phyloP scores from a whole-genome alignment of 345 rosid species.

The Psidium guajava region DNA sequence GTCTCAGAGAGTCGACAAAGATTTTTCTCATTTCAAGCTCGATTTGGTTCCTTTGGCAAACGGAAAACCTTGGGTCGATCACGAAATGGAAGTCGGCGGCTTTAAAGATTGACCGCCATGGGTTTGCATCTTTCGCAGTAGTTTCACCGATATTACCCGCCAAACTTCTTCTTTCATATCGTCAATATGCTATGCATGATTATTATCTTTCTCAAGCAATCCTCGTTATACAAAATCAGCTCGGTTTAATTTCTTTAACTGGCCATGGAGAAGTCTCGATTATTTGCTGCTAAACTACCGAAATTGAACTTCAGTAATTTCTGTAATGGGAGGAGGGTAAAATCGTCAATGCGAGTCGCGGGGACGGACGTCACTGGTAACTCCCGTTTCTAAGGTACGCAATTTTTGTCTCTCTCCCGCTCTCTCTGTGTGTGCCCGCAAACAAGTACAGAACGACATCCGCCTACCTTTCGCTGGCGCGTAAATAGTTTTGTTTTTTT shows the following conservation, averaged over 20 bases:
- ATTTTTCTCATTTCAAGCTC: not conserved
- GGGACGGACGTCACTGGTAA: not conserved
- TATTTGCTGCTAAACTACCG: not conserved
- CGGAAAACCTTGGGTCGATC: not conserved
- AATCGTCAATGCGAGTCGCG: not conserved
- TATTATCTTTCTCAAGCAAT: not conserved
- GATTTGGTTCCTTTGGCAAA: too few relatives aligned
- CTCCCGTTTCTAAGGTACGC: not conserved
- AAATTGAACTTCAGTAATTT: not conserved
- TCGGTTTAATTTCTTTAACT: not conserved
- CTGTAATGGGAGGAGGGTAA: not conserved
- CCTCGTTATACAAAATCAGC: not conserved
- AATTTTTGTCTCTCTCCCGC: not conserved
- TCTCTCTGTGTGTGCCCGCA: not conserved
- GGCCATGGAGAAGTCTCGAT: not conserved
- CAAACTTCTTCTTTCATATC: not conserved
- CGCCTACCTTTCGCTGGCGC: not conserved
- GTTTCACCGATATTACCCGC: too few relatives aligned
- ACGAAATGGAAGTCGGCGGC: fast-evolving
- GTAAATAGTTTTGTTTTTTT: not conserved
- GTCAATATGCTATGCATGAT: not conserved
- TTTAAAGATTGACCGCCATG: fast-evolving
- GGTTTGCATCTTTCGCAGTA: fast-evolving
- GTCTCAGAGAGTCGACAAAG: fast-evolving
- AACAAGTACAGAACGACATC: not conserved